Conservation (phyloP, 2,329 filamentous ascomycete genomes). For the Phialemoniopsis sp. region DNA sequence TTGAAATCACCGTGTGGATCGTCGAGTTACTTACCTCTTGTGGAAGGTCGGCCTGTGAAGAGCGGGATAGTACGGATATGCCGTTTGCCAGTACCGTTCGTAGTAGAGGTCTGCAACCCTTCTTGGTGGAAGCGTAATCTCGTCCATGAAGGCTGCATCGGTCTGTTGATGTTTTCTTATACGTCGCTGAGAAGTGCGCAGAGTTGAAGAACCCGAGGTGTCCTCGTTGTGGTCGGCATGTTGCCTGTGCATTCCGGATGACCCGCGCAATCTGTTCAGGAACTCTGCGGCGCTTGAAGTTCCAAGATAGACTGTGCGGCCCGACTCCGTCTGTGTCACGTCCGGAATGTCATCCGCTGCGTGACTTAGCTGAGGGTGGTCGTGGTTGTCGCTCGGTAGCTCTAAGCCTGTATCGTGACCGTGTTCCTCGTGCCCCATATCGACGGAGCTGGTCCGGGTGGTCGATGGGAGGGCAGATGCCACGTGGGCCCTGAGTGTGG, state of each 20-base stretch:
- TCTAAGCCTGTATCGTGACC: too few species aligned
- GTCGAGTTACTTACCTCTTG: constrained; percentile 4
- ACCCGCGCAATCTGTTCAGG: constrained; percentile 2
- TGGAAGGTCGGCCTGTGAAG: constrained; percentile 9
- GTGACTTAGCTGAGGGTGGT: background rate
- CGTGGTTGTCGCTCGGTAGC: background rate
- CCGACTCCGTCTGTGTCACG: background rate
- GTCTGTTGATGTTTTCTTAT: background rate
- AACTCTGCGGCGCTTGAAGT: constrained; percentile 3
- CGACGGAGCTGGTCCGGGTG: too few species aligned
- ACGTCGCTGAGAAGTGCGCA: background rate
- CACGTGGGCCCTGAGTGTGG: too few species aligned
- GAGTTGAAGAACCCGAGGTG: background rate
- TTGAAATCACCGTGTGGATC: too few species aligned
- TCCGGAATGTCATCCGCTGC: background rate
- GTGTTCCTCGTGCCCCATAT: too few species aligned
- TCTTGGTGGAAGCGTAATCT: constrained; percentile 2
- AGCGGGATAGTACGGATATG: constrained; percentile 11
- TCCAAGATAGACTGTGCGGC: constrained; percentile 1
- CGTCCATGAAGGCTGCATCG: constrained; percentile 1
- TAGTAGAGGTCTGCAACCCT: constrained; percentile 1
- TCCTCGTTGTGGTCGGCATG: too few species aligned
- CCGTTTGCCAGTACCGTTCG: constrained; percentile 6
- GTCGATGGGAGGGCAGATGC: too few species aligned
- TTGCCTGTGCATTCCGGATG: background rate